Conservation (phyloP, 2,329 filamentous ascomycete genomes). For the Clarireedia sp. region DNA sequence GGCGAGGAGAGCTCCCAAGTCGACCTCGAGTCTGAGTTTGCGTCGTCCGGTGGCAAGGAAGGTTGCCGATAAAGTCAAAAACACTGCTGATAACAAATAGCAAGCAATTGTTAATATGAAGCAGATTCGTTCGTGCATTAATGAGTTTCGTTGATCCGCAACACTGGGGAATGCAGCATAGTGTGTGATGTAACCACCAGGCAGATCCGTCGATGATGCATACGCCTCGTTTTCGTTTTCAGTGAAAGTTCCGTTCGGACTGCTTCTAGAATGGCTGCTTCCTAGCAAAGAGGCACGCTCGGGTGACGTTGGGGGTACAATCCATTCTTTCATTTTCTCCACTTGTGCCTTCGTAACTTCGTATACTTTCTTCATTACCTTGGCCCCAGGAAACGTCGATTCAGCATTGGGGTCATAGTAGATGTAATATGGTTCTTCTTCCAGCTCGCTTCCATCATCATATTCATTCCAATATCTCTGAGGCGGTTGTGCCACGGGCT, state of each 20-base stretch:
- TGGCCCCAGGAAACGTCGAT: conserved; percentile 47
- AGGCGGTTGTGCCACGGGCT: neutral
- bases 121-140: conserved; percentile 48
- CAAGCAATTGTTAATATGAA: conserved; percentile 44
- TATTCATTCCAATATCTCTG: conserved; percentile 75
- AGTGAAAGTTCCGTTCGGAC: conserved; percentile 28
- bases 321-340: conserved; percentile 45
- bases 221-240: conserved; percentile 44
- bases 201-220: conserved; percentile 40
- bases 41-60: conserved; percentile 62
- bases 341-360: conserved; percentile 37
- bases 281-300: conserved; percentile 24
- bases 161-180: conserved; percentile 47
- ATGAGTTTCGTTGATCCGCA: conserved; percentile 40
- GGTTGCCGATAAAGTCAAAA: conserved; percentile 56
- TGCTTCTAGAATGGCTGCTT: conserved; percentile 17
- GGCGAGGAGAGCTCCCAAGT: conserved; percentile 63
- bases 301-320: conserved; percentile 29
- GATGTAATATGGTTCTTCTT: conserved; percentile 57
- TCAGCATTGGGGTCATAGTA: conserved; percentile 64
- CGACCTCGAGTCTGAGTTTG: conserved; percentile 62
- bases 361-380: conserved; percentile 44
- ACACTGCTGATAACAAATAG: conserved; percentile 51
- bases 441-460: conserved; percentile 66
- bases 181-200: conserved; percentile 45